Evolutionary conservation across 2,329 filamentous ascomycete species (phyloP).

Genomic region (Cyphellophora europaea): DNA sequence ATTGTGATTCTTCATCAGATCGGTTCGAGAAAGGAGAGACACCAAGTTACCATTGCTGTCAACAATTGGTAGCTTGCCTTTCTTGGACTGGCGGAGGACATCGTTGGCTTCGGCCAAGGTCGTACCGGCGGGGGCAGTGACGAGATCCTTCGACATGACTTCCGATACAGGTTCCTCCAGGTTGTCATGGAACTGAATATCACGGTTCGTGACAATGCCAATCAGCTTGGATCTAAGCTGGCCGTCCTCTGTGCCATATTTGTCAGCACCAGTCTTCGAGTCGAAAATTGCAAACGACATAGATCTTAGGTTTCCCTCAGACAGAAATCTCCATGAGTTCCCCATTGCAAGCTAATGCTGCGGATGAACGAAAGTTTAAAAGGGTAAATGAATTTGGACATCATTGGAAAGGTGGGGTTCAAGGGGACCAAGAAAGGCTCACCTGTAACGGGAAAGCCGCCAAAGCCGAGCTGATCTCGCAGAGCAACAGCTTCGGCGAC

Average conservation of each 20-base stretch:
- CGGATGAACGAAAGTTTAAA: slow-evolving; percentile 99
- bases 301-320: slow-evolving; percentile 30
- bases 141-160: slow-evolving; percentile 92
- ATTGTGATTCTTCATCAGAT: slow-evolving; percentile 97
- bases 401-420: slow-evolving; percentile 48
- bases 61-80: slow-evolving; percentile 93
- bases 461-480: slow-evolving; percentile 98
- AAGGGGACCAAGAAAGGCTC: slow-evolving; percentile 36
- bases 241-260: slow-evolving; percentile 59
- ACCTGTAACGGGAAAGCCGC: slow-evolving; percentile 98
- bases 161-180: slow-evolving; percentile 62
- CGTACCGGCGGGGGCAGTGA: slow-evolving; percentile 77
- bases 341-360: slow-evolving; percentile 81
- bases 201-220: slow-evolving; percentile 94
- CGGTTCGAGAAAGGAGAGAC: slow-evolving; percentile 86
- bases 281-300: slow-evolving; percentile 15
- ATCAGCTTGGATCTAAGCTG: slow-evolving; percentile 91
- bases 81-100: slow-evolving; percentile 90
- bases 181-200: slow-evolving; percentile 91
- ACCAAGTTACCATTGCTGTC: slow-evolving; percentile 76
- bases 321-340: slow-evolving; percentile 68
- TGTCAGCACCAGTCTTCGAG: slow-evolving; percentile 8
- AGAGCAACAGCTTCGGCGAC: slow-evolving; percentile 83
- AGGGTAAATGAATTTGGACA: slow-evolving; percentile 52
- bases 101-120: slow-evolving; percentile 82